A percentile compares a stretch with the other conserved stretches of the same genome.
These are phyloP conservation scores for Phyllosticta capitalensis DNA, from an alignment of 2,329 filamentous ascomycete genomes.

Conservation along the genomic window DNA sequence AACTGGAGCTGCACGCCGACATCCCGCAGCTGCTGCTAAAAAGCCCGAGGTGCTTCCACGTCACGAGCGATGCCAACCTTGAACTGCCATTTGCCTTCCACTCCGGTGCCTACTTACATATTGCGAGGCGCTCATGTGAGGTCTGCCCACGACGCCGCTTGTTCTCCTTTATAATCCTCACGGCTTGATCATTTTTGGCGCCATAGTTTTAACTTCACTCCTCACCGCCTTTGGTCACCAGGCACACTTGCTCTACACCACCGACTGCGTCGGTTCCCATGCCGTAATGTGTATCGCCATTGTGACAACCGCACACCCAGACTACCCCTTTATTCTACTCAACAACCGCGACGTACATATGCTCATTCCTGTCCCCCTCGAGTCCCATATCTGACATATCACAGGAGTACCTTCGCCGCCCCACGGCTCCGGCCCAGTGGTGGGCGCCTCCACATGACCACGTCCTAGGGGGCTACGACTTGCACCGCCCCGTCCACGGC, in stretches of 20 bases:
- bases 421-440: conserved; percentile 50
- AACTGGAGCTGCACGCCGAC: neutral
- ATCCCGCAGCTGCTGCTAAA: neutral
- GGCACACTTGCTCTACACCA: neutral
- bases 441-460: conserved; percentile 44
- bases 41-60: neutral
- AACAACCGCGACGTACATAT: conserved; percentile 39
- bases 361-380: neutral
- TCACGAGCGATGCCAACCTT: neutral
- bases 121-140: neutral
- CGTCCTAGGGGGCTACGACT: conserved; percentile 52
- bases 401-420: conserved; percentile 53
- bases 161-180: neutral
- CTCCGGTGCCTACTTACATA: neutral
- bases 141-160: neutral
- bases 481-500: conserved; percentile 49
- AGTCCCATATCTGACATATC: neutral
- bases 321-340: conserved; percentile 41
- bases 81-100: too few relatives aligned
- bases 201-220: neutral
- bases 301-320: conserved; percentile 38
- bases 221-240: neutral
- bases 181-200: neutral
- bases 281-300: conserved; percentile 41
- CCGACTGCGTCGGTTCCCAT: neutral